A percentile compares a stretch with the other conserved stretches of the same genome.
phyloP scores from a whole-genome alignment of 495 filamentous ascomycete species.

The Neurospora sublineolata region DNA sequence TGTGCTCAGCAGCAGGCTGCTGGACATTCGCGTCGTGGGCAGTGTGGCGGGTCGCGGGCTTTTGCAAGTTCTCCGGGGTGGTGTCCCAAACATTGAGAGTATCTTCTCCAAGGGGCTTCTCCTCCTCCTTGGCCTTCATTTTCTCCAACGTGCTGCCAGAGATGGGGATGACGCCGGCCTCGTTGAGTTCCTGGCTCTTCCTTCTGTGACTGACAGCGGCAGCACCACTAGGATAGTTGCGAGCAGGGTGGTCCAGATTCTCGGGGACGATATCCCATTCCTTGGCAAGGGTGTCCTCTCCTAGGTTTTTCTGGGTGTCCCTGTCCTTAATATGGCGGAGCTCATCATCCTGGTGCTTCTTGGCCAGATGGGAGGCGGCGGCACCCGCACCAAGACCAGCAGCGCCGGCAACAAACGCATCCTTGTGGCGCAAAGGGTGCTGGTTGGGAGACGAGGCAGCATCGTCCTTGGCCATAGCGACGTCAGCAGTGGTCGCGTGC shows the following conservation, averaged over 20 bases:
- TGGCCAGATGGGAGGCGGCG: constrained; percentile 8
- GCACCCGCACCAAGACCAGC: constrained; percentile 7
- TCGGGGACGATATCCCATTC: background rate
- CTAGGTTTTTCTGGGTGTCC: background rate
- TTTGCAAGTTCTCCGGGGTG: background rate
- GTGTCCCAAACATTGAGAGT: background rate
- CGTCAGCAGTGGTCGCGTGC: background rate
- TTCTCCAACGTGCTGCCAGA: background rate
- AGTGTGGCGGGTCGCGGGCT: background rate
- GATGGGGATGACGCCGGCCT: background rate
- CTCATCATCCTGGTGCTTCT: constrained; percentile 9
- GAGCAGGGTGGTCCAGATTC: background rate
- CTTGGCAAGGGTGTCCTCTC: constrained; percentile 3
- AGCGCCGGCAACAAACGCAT: constrained; percentile 5
- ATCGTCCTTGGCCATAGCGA: background rate
- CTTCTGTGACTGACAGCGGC: background rate
- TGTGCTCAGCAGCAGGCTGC: background rate
- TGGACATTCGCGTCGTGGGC: background rate
- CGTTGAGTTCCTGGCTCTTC: background rate
- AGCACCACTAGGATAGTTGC: background rate
- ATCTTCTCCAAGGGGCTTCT: background rate
- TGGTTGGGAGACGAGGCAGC: background rate
- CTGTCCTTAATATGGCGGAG: background rate
- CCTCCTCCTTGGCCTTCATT: background rate
- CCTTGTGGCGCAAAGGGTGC: background rate